Conservation (phyloP, 2,329 filamentous ascomycete species). For the Teratosphaeria viscida region DNA sequence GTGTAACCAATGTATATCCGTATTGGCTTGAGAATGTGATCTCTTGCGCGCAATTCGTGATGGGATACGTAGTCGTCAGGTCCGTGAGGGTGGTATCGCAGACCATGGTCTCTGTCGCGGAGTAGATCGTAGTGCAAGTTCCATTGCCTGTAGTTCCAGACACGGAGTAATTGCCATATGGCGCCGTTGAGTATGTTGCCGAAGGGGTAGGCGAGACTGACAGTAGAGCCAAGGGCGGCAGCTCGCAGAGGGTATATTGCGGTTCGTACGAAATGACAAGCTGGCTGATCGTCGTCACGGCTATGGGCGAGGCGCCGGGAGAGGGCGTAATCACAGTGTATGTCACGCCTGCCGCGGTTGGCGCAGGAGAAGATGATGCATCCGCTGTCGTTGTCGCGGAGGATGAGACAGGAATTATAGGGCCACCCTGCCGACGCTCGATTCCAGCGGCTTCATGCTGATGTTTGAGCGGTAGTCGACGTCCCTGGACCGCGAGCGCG, state of each 20-base stretch:
- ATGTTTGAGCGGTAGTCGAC: conserved; percentile 10
- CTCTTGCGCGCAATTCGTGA: conserved; percentile 34
- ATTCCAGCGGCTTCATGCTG: conserved; percentile 23
- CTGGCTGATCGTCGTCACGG: conserved; percentile 34
- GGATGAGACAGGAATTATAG: conserved; percentile 8
- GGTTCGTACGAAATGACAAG: conserved; percentile 34
- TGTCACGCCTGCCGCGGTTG: conserved; percentile 12
- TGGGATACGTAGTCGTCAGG: conserved; percentile 30
- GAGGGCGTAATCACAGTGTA: conserved; percentile 29
- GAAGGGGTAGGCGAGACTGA: conserved; percentile 16
- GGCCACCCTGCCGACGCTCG: conserved; percentile 14
- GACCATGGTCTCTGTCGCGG: conserved; percentile 30
- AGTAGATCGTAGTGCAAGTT: conserved; percentile 32
- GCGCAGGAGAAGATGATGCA: conserved; percentile 15
- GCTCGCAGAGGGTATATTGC: conserved; percentile 33
- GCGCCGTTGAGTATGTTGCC: conserved; percentile 21
- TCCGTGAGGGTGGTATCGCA: conserved; percentile 35
- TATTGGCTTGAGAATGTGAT: conserved; percentile 38
- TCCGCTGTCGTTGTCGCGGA: conserved; percentile 6
- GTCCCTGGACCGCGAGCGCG: conserved; percentile 9
- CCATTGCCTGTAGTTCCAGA: conserved; percentile 23
- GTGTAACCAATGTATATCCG: conserved; percentile 31
- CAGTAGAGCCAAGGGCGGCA: conserved; percentile 27
- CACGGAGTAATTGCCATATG: conserved; percentile 28
- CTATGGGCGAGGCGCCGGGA: conserved; percentile 30